Conservation (phyloP, 352 stramenopile species). For the Globisporangium cederbergense region DNA sequence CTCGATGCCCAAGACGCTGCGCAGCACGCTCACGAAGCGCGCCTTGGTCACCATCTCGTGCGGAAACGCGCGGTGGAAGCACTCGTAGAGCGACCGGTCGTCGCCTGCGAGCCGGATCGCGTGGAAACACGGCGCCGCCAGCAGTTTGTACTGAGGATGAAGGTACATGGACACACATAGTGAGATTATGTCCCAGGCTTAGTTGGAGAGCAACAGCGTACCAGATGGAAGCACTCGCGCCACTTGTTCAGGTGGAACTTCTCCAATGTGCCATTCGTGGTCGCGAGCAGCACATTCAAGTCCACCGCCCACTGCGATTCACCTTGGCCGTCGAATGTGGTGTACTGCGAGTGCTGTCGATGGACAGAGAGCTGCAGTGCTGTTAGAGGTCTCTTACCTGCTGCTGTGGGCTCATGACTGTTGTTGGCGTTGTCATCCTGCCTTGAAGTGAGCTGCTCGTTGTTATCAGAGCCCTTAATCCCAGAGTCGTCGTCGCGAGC, state of each 20-base stretch:
- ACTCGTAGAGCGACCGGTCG: slow-evolving; percentile 64
- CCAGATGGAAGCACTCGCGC: slow-evolving; percentile 49
- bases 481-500: neutral
- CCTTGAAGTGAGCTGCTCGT: neutral
- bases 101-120: slow-evolving; percentile 49
- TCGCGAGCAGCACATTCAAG: slow-evolving; percentile 8
- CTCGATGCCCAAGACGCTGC: slow-evolving; percentile 47
- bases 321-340: neutral
- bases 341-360: neutral
- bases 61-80: slow-evolving; percentile 66
- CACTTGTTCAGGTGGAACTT: slow-evolving; percentile 64
- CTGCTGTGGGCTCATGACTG: neutral
- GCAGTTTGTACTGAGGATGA: slow-evolving; percentile 29
- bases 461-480: neutral
- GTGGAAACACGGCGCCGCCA: slow-evolving; percentile 40
- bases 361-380: neutral
- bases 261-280: slow-evolving; percentile 48
- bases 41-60: slow-evolving; percentile 65
- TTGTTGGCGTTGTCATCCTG: neutral
- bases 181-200: neutral
- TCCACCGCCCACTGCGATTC: slow-evolving; percentile 8
- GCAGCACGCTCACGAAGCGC: slow-evolving; percentile 61
- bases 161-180: neutral
- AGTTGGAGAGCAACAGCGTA: slow-evolving; percentile 13
- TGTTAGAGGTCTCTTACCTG: neutral